phyloP scores from a whole-genome alignment of 495 filamentous ascomycete species.

The Aspergillus affinis region DNA sequence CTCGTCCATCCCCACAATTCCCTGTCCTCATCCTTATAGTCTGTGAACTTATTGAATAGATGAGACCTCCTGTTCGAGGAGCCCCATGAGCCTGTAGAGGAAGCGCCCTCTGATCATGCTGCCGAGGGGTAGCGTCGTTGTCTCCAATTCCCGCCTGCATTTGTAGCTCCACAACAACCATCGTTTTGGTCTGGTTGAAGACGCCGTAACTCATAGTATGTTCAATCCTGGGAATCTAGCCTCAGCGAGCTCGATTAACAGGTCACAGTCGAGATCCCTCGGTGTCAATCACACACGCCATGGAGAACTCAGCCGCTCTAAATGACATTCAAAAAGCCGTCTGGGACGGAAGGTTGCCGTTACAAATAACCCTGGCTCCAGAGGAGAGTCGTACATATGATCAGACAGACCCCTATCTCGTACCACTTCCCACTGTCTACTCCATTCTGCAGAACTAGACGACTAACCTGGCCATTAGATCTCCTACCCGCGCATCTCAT shows the following conservation, averaged over 20 bases:
- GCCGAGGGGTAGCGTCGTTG: neutral
- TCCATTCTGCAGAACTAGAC: neutral
- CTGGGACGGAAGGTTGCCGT: constrained; percentile 52
- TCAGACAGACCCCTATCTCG: constrained; percentile 54
- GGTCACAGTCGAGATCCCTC: neutral
- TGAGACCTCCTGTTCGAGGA: neutral
- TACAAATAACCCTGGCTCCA: constrained; percentile 52
- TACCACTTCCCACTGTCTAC: constrained; percentile 22
- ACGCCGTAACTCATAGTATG: neutral
- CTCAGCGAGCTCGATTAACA: neutral
- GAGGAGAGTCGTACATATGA: constrained; percentile 56
- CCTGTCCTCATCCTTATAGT: neutral
- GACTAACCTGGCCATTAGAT: constrained; percentile 32
- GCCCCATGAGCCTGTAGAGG: neutral
- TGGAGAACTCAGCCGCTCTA: constrained; percentile 19
- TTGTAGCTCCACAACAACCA: neutral
- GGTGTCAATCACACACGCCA: neutral
- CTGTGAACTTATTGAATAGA: neutral
- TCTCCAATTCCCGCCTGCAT: neutral
- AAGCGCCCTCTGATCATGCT: neutral
- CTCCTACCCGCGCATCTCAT: constrained; percentile 55
- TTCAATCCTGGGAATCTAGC: neutral
- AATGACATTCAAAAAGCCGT: constrained; percentile 44
- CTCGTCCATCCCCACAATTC: no score
- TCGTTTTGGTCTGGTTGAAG: neutral